Conservation (phyloP, 192 early-diverging fungal species). For the Diversispora eburnea region DNA sequence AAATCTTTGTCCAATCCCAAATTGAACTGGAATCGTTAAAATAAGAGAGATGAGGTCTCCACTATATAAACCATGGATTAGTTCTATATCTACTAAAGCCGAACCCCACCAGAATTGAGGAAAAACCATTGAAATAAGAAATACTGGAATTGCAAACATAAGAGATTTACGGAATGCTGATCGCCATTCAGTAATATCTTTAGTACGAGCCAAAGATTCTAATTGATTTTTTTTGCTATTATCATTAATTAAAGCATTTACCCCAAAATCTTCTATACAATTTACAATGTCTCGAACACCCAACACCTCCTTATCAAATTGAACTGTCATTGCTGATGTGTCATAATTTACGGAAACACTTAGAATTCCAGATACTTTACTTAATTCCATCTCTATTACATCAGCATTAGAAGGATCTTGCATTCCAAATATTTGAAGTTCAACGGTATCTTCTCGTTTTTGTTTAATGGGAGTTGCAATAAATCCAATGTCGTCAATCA, state of each 20-base stretch:
- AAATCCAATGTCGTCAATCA: conserved; percentile 73
- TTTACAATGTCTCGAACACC: conserved; percentile 80
- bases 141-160: conserved; percentile 77
- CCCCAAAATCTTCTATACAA: conserved; percentile 77
- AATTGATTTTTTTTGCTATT: conserved; percentile 69
- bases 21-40: conserved; percentile 91
- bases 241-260: conserved; percentile 68
- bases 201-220: conserved; percentile 81
- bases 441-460: conserved; percentile 47
- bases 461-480: conserved; percentile 58
- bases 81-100: conserved; percentile 32
- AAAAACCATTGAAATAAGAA: conserved; percentile 73
- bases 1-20: conserved; percentile 80
- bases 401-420: conserved; percentile 77
- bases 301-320: conserved; percentile 59
- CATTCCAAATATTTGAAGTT: conserved; percentile 95
- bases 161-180: conserved; percentile 60
- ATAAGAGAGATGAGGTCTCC: conserved; percentile 64
- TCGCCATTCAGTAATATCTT: conserved; percentile 83
- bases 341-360: conserved; percentile 71
- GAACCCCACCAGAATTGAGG: conserved; percentile 46
- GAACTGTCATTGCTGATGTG: conserved; percentile 68
- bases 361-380: conserved; percentile 54
- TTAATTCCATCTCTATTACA: conserved; percentile 69
- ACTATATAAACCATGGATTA: conserved; percentile 63